Percentiles rank a stretch among this genome's conserved stretches.
Evolutionary conservation across 495 filamentous ascomycete species (phyloP).

Genomic region (Hypoxylon fragiforme): DNA sequence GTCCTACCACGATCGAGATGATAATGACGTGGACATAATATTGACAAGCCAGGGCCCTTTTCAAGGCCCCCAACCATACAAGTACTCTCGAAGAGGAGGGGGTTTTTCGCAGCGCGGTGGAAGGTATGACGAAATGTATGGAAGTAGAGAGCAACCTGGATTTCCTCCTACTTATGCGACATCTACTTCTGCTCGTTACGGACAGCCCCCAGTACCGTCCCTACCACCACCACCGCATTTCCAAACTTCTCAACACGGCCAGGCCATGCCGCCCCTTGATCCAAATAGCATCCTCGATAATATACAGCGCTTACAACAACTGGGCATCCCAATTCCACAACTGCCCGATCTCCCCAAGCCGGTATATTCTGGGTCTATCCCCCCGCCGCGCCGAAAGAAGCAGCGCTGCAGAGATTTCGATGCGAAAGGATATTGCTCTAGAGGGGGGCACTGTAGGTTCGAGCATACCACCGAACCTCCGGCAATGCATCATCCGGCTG

Average conservation of each 20-base stretch:
- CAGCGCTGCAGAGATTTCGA: constrained; percentile 85
- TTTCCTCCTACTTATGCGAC: constrained; percentile 9
- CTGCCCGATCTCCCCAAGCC: constrained; percentile 46
- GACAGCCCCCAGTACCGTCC: constrained; percentile 22
- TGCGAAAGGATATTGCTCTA: constrained; percentile 80
- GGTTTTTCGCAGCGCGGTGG: constrained; percentile 55
- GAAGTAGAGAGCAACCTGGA: constrained; percentile 20
- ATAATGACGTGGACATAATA: constrained; percentile 51
- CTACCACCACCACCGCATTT: constrained; percentile 32
- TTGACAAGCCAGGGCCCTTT: constrained; percentile 43
- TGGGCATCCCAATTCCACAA: constrained; percentile 64
- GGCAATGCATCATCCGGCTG: constrained; percentile 53
- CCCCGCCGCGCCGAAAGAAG: constrained; percentile 40
- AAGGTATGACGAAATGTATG: constrained; percentile 39
- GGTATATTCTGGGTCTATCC: constrained; percentile 22
- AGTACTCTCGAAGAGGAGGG: constrained; percentile 73
- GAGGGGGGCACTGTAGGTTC: constrained; percentile 76
- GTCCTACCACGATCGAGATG: constrained; percentile 60
- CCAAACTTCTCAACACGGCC: constrained; percentile 28
- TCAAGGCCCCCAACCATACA: constrained; percentile 58
- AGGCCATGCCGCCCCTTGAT: constrained; percentile 45
- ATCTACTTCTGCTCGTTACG: constrained; percentile 25
- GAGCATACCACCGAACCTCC: constrained; percentile 72
- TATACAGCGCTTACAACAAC: constrained; percentile 71
- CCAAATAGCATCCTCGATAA: constrained; percentile 69